phyloP scores from a whole-genome alignment of 129 eudicot species.

The Artemisia tridentata region DNA sequence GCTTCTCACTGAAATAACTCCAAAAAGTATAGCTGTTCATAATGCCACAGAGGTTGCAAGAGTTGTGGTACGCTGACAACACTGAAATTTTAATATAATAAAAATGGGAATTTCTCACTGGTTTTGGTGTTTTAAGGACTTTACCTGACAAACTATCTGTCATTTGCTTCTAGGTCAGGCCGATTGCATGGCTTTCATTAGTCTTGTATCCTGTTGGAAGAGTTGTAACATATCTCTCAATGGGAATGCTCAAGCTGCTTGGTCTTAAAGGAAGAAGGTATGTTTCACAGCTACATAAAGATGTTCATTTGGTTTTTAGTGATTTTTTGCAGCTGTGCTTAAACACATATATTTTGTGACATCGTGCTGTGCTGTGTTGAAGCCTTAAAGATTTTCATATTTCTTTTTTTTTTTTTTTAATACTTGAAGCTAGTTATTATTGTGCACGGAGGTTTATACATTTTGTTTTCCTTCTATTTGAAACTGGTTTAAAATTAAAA shows the following conservation, averaged over 20 bases:
- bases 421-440: too few relatives aligned
- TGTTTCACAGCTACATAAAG: not conserved
- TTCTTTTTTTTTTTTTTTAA: too few relatives aligned
- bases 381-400: too few relatives aligned
- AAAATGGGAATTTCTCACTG: not conserved
- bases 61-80: slow-evolving; percentile 80
- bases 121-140: slow-evolving; percentile 13
- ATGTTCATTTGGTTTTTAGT: too few relatives aligned
- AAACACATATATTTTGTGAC: too few relatives aligned
- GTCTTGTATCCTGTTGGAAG: slow-evolving; percentile 93
- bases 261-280: slow-evolving; percentile 96
- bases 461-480: too few relatives aligned
- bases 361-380: too few relatives aligned
- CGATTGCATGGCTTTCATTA: slow-evolving; percentile 97
- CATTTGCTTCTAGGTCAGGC: slow-evolving; percentile 85
- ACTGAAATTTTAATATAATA: not conserved
- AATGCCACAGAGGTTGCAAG: slow-evolving; percentile 99
- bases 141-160: slow-evolving; percentile 27
- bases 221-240: slow-evolving; percentile 88
- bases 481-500: too few relatives aligned
- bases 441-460: too few relatives aligned
- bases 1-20: slow-evolving; percentile 97
- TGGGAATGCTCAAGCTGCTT: slow-evolving; percentile 95
- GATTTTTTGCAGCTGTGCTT: too few relatives aligned
- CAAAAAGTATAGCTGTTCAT: slow-evolving; percentile 97